A percentile compares a stretch with the other conserved stretches of the same genome.
phyloP scores from a whole-genome alignment of 2,329 filamentous ascomycete species.

The Epicoccum sorghinum region DNA sequence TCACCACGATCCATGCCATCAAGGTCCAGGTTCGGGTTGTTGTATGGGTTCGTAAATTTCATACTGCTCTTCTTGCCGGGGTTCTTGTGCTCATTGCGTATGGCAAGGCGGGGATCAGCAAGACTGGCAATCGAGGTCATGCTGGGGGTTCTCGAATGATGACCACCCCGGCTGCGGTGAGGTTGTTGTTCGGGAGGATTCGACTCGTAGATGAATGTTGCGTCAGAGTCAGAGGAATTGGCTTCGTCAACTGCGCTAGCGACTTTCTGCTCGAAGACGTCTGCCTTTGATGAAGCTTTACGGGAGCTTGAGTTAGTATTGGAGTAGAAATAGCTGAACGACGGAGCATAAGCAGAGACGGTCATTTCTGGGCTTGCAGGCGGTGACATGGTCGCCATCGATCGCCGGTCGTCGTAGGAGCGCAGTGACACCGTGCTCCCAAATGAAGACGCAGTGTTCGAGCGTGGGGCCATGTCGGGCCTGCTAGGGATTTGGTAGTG shows the following conservation, averaged over 20 bases:
- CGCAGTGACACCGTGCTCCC: constrained; percentile 39
- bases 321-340: constrained; percentile 43
- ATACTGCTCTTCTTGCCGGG: constrained; percentile 85
- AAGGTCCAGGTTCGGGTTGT: constrained; percentile 61
- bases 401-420: constrained; percentile 40
- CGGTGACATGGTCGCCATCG: constrained; percentile 31
- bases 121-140: constrained; percentile 80
- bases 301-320: constrained; percentile 45
- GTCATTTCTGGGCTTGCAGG: constrained; percentile 37
- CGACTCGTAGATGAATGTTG: constrained; percentile 98
- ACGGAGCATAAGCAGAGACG: constrained; percentile 31
- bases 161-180: constrained; percentile 78
- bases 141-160: constrained; percentile 87
- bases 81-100: constrained; percentile 67
- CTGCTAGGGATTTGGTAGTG: constrained; percentile 37
- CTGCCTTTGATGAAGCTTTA: constrained; percentile 88
- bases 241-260: constrained; percentile 95
- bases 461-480: constrained; percentile 32
- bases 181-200: constrained; percentile 73
- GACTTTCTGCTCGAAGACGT: constrained; percentile 97
- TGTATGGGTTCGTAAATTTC: constrained; percentile 86
- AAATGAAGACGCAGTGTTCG: constrained; percentile 35
- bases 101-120: constrained; percentile 60
- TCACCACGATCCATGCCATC: constrained; percentile 48
- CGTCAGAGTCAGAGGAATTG: constrained; percentile 95